Percentiles rank a stretch among this genome's conserved stretches.
phyloP scores from a whole-genome alignment of 805 yeast genomes.

The Saturnispora bothae region DNA sequence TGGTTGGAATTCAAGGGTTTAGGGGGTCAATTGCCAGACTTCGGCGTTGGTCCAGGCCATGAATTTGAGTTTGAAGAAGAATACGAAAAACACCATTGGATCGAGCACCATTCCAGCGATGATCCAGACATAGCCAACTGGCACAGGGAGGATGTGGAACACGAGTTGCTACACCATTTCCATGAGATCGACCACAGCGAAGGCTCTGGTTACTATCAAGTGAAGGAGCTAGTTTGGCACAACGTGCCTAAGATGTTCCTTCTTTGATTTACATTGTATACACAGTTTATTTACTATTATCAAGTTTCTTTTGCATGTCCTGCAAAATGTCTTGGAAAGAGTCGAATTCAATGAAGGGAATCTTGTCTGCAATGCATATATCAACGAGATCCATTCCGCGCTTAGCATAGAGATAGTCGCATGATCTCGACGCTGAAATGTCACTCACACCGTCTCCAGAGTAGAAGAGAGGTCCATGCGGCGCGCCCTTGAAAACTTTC shows the following conservation, averaged over 20 bases:
- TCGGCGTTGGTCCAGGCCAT: conserved; percentile 80
- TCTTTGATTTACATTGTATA: background rate
- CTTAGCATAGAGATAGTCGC: conserved; percentile 88
- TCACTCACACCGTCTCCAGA: conserved; percentile 98
- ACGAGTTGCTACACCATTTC: conserved; percentile 75
- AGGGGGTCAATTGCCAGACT: conserved; percentile 79
- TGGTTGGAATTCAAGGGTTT: conserved; percentile 49
- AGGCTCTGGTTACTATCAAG: conserved; percentile 39
- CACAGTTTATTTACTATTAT: background rate
- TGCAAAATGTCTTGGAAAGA: conserved; percentile 62
- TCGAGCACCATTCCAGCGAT: conserved; percentile 56
- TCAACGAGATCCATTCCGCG: conserved; percentile 82
- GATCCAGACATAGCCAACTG: conserved; percentile 77
- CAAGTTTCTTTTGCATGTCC: conserved; percentile 33
- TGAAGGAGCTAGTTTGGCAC: conserved; percentile 4
- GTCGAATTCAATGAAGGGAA: conserved; percentile 78
- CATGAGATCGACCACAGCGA: conserved; percentile 55
- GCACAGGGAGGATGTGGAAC: conserved; percentile 84
- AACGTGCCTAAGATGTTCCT: conserved; percentile 4
- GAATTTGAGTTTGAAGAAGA: conserved; percentile 90
- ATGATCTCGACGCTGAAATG: conserved; percentile 88
- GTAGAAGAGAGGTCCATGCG: conserved; percentile 62
- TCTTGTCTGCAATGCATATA: conserved; percentile 68
- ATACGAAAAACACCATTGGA: conserved; percentile 94
- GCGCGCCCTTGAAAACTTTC: conserved; percentile 19